Evolutionary conservation across 805 yeast genomes (phyloP).

Genomic region (Deakozyma indianensis): DNA sequence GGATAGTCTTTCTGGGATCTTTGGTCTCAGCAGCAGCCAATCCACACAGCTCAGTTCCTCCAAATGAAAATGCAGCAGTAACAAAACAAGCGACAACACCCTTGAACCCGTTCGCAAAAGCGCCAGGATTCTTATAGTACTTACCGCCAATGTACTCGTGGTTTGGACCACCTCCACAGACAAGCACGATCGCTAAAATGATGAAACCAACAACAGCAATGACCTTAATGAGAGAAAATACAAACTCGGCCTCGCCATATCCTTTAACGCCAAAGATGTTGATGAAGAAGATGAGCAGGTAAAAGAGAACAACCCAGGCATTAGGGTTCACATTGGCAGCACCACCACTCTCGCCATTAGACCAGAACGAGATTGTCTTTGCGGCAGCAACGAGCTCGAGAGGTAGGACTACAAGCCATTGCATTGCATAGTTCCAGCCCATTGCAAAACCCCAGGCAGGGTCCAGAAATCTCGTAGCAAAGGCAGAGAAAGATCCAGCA

Average conservation of each 20-base stretch:
- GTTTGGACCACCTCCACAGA: conserved; percentile 43
- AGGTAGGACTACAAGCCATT: conserved; percentile 47
- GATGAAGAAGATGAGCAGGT: conserved; percentile 31
- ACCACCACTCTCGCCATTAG: conserved; percentile 17
- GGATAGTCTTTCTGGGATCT: conserved; percentile 53
- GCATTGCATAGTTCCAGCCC: conserved; percentile 54
- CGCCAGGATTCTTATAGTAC: conserved; percentile 52
- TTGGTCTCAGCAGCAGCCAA: conserved; percentile 66
- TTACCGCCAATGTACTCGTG: conserved; percentile 35
- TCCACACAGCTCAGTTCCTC: conserved; percentile 63
- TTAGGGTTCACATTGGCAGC: conserved; percentile 31
- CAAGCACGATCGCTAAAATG: conserved; percentile 38
- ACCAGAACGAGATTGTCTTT: conserved; percentile 41
- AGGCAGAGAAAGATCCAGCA: conserved; percentile 42
- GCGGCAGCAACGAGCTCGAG: conserved; percentile 48
- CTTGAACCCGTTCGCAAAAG: conserved; percentile 51
- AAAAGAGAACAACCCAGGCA: conserved; percentile 44
- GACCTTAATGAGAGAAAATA: conserved; percentile 44
- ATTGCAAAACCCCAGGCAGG: conserved; percentile 53
- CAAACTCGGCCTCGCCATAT: conserved; percentile 60
- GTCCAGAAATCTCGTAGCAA: conserved; percentile 43
- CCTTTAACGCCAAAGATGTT: conserved; percentile 47
- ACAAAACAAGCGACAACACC: conserved; percentile 63
- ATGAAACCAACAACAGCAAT: conserved; percentile 48
- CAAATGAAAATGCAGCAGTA: conserved; percentile 63